These are phyloP conservation scores for Debaryomyces singareniensis DNA, from an alignment of 1,139 yeast genomes.

Conservation along the genomic window DNA sequence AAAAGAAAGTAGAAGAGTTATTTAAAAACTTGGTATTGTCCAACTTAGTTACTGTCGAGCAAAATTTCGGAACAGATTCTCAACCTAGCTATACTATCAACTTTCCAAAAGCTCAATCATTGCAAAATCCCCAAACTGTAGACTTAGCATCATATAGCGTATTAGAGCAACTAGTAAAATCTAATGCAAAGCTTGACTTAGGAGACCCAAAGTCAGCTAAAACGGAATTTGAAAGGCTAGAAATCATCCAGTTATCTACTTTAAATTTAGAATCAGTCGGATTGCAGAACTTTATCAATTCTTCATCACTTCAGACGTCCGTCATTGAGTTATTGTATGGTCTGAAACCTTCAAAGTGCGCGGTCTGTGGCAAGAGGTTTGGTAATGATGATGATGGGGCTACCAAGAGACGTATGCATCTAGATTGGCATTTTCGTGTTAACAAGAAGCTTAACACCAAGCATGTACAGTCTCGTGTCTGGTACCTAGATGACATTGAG, in stretches of 20 bases:
- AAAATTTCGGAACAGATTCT: conserved; percentile 39
- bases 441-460: conserved; percentile 54
- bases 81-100: conserved; percentile 30
- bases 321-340: conserved; percentile 43
- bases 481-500: conserved; percentile 71
- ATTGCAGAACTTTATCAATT: conserved; percentile 34
- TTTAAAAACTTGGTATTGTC: conserved; percentile 29
- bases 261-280: conserved; percentile 15
- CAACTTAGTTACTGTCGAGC: conserved; percentile 36
- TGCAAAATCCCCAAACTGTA: conserved; percentile 11
- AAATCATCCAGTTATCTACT: conserved; percentile 22
- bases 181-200: conserved; percentile 7
- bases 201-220: conserved; percentile 14
- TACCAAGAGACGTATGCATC: conserved; percentile 49
- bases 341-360: conserved; percentile 72
- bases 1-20: conserved; percentile 15
- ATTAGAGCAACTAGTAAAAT: conserved; percentile 24
- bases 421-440: conserved; percentile 96
- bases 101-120: conserved; percentile 26
- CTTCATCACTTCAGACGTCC: conserved; percentile 22
- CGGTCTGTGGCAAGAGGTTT: conserved; percentile 86
- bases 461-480: conserved; percentile 65
- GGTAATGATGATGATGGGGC: conserved; percentile 56
- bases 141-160: conserved; percentile 19
- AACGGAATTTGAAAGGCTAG: conserved; percentile 27